phyloP scores from a whole-genome alignment of 1,139 yeast species.

The Scheffersomyces titani region DNA sequence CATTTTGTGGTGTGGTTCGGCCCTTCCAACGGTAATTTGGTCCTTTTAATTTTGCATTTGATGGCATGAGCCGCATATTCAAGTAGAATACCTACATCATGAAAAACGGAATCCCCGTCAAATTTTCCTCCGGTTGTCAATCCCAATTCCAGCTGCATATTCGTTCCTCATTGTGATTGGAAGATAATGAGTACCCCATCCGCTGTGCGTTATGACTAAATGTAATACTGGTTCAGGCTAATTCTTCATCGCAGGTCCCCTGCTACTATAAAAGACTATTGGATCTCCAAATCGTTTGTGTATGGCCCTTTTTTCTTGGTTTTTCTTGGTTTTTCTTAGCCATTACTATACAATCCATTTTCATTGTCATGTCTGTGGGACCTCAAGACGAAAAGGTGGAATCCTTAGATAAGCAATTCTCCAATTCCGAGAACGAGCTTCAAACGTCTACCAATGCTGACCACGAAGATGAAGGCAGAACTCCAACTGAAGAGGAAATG shows the following conservation, averaged over 20 bases:
- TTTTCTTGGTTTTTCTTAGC: background rate
- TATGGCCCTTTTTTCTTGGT: background rate
- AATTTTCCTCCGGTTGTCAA: background rate
- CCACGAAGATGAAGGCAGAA: conserved; percentile 20
- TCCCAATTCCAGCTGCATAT: background rate
- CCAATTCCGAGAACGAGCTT: background rate
- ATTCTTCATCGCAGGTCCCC: background rate
- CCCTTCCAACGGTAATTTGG: background rate
- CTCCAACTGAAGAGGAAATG: conserved; percentile 42
- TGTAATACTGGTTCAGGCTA: background rate
- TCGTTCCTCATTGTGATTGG: background rate
- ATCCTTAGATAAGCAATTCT: background rate
- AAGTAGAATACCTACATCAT: background rate
- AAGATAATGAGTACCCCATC: background rate
- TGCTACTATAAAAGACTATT: background rate
- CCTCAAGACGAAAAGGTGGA: background rate
- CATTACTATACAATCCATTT: background rate
- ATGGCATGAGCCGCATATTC: background rate
- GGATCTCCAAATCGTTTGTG: background rate
- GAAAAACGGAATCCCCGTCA: background rate
- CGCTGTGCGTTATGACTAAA: background rate
- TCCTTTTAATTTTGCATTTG: background rate
- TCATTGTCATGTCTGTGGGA: background rate
- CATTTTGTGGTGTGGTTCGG: background rate
- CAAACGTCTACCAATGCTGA: background rate